These are phyloP conservation scores for Fraxinus floribunda DNA, from an alignment of 305 asterid species.

Conservation along the genomic window DNA sequence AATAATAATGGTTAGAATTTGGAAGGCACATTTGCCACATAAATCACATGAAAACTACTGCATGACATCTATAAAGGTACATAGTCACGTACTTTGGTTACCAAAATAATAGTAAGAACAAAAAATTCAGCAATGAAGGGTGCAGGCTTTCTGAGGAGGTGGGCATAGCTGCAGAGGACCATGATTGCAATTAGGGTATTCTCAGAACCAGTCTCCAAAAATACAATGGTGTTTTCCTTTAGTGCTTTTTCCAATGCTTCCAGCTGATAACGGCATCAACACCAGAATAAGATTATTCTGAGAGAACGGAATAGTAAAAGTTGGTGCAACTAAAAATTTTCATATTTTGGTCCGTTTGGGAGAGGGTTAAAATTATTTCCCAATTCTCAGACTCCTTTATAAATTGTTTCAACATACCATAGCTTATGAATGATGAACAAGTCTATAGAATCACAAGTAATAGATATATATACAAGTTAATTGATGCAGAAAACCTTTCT, in stretches of 20 bases:
- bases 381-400: no score
- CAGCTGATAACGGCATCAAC: slow-evolving; percentile 62
- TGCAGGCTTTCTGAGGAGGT: slow-evolving; percentile 56
- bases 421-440: no score
- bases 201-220: slow-evolving; percentile 77
- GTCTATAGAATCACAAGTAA: no score
- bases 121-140: slow-evolving; percentile 64
- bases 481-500: no score
- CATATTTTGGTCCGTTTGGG: background rate
- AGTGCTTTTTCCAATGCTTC: slow-evolving; percentile 75
- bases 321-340: background rate
- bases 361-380: no score
- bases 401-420: no score
- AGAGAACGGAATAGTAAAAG: background rate
- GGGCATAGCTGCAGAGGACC: slow-evolving; percentile 72
- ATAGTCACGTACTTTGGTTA: slow-evolving; percentile 48
- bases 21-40: no score
- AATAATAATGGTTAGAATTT: no score
- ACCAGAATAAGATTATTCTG: slow-evolving; percentile 30
- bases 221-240: slow-evolving; percentile 66
- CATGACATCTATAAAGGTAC: background rate
- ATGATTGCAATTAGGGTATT: slow-evolving; percentile 77
- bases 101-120: slow-evolving; percentile 81
- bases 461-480: no score
- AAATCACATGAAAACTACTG: background rate